These are phyloP conservation scores for Ceratobasidium theobromae DNA, from an alignment of 1,284 basidiomycete species.

Conservation along the genomic window DNA sequence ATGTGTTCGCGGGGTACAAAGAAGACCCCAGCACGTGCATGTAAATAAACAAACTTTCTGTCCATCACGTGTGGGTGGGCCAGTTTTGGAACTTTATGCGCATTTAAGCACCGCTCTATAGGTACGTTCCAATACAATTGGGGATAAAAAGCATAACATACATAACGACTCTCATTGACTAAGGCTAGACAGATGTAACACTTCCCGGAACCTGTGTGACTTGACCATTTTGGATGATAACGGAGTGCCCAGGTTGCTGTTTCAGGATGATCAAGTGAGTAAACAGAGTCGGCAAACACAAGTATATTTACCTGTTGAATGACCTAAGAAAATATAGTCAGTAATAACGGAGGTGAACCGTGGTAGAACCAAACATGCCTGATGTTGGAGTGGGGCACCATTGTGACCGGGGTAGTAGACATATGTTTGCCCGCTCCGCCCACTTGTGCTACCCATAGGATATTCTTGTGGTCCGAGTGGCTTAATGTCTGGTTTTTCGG, in stretches of 20 bases:
- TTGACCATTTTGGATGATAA: constrained; percentile 67
- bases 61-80: background rate
- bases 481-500: constrained; percentile 40
- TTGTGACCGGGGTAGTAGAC: constrained; percentile 19
- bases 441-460: constrained; percentile 6
- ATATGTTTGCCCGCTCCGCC: constrained; percentile 7
- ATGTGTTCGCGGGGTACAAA: constrained; percentile 24
- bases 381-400: constrained; percentile 4
- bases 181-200: constrained; percentile 40
- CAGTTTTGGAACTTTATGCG: constrained; percentile 30
- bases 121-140: too few species aligned
- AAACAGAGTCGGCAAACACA: background rate
- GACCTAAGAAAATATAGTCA: background rate
- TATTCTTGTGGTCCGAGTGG: background rate
- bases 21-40: constrained; percentile 4
- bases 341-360: background rate
- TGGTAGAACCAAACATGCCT: background rate
- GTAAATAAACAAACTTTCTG: constrained; percentile 5
- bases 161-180: too few species aligned
- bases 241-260: constrained; percentile 61
- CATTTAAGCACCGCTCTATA: constrained; percentile 33
- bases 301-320: constrained; percentile 17
- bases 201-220: constrained; percentile 61
- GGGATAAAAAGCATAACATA: too few species aligned
- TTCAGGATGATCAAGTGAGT: constrained; percentile 32